phyloP scores from a whole-genome alignment of 352 stramenopile genomes.

The Pythium aristosporum region DNA sequence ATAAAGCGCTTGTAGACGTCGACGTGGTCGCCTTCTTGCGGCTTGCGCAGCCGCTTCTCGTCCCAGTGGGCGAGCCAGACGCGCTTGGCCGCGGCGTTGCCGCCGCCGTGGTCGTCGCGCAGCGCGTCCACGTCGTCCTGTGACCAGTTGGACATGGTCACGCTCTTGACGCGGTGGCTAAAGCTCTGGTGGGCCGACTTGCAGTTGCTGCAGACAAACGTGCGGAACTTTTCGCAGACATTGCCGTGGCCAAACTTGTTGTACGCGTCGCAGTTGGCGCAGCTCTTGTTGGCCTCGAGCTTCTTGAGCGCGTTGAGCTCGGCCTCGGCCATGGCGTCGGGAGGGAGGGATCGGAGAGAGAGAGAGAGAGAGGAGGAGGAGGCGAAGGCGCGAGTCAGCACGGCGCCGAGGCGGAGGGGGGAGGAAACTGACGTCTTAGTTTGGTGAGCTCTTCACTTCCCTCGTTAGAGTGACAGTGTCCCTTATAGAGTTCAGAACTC shows the following conservation, averaged over 20 bases:
- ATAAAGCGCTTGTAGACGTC: constrained; percentile 89
- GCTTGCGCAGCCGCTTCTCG: constrained; percentile 65
- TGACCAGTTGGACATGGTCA: constrained; percentile 95
- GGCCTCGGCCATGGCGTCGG: constrained; percentile 42
- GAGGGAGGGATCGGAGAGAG: neutral
- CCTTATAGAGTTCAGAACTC: neutral
- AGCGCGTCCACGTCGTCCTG: constrained; percentile 90
- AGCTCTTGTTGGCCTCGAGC: constrained; percentile 81
- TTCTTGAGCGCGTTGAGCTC: constrained; percentile 84
- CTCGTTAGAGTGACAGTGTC: neutral
- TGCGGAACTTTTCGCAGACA: constrained; percentile 91
- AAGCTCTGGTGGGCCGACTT: constrained; percentile 95
- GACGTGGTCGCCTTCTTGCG: constrained; percentile 67
- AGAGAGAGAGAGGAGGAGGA: constrained; percentile 7
- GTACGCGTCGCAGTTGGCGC: constrained; percentile 82
- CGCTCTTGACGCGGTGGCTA: constrained; percentile 93
- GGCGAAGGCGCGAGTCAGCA: constrained; percentile 6
- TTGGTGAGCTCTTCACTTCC: constrained; percentile 8
- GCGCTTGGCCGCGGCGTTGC: constrained; percentile 79
- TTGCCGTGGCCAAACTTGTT: constrained; percentile 92
- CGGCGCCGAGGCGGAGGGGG: too few species aligned
- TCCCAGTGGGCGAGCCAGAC: constrained; percentile 90
- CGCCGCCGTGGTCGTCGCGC: constrained; percentile 80
- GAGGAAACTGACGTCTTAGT: neutral
- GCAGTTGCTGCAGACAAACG: constrained; percentile 94